These are phyloP conservation scores for Myxozyma vanderwaltii DNA, from an alignment of 805 yeast genomes.

Conservation along the genomic window DNA sequence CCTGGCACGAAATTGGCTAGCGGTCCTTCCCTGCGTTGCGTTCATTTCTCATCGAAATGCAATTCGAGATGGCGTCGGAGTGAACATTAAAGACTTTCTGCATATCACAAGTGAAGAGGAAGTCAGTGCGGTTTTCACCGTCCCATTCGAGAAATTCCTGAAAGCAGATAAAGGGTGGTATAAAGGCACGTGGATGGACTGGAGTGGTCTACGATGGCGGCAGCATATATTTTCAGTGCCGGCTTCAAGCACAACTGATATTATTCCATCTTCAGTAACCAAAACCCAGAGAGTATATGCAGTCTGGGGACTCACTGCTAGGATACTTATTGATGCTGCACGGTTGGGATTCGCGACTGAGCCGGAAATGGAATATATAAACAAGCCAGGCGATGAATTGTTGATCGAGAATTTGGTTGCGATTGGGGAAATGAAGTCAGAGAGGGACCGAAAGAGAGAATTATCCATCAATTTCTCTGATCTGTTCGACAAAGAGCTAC, in stretches of 20 bases:
- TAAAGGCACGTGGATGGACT: constrained; percentile 38
- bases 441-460: constrained; percentile 32
- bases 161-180: constrained; percentile 32
- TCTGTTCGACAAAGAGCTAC: constrained; percentile 10
- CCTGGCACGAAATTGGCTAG: constrained; percentile 75
- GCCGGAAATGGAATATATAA: constrained; percentile 41
- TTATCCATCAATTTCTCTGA: constrained; percentile 13
- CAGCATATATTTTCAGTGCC: constrained; percentile 41
- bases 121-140: constrained; percentile 40
- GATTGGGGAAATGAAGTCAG: constrained; percentile 22
- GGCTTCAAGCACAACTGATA: constrained; percentile 2
- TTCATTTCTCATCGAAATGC: constrained; percentile 27
- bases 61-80: constrained; percentile 6
- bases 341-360: constrained; percentile 40
- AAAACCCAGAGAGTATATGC: constrained; percentile 30
- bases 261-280: neutral
- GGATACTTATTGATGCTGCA: constrained; percentile 46
- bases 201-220: constrained; percentile 43
- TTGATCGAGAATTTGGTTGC: constrained; percentile 21
- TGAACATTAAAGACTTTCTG: constrained; percentile 22
- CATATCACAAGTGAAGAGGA: constrained; percentile 35
- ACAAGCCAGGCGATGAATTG: constrained; percentile 32
- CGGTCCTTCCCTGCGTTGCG: constrained; percentile 72
- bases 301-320: constrained; percentile 50
- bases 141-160: constrained; percentile 28